A percentile compares a stretch with the other conserved stretches of the same genome.
These are phyloP conservation scores for Lactarius deliciosus DNA, from an alignment of 768 basidiomycete genomes.

Conservation along the genomic window DNA sequence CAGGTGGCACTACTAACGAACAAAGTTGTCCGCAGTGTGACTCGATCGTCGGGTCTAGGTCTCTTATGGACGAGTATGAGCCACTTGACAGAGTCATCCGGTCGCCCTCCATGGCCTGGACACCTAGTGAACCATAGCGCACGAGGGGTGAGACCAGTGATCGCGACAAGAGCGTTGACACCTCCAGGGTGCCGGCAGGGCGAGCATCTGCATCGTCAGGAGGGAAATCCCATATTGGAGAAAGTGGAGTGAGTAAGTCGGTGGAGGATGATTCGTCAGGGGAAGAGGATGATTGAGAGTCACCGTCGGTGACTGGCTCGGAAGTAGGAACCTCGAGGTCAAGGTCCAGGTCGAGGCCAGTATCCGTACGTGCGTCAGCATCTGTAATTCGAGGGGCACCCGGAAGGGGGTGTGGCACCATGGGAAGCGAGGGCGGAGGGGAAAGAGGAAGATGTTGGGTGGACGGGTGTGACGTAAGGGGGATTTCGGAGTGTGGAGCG, in stretches of 20 bases:
- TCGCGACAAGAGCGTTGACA: slow-evolving; percentile 22
- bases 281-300: slow-evolving; percentile 16
- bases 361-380: slow-evolving; percentile 7
- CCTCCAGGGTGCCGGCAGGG: slow-evolving; percentile 18
- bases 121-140: slow-evolving; percentile 1
- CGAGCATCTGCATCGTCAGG: slow-evolving; percentile 16
- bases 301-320: slow-evolving; percentile 2
- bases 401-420: slow-evolving; percentile 27
- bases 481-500: slow-evolving; percentile 4
- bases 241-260: slow-evolving; percentile 23
- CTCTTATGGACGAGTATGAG: slow-evolving; percentile 2
- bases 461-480: slow-evolving; percentile 25
- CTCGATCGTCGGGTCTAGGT: slow-evolving; percentile 13
- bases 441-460: slow-evolving; percentile 24
- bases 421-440: slow-evolving; percentile 29
- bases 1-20: slow-evolving; percentile 11
- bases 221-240: slow-evolving; percentile 21
- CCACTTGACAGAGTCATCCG: slow-evolving; percentile 8
- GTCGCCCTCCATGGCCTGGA: slow-evolving; percentile 22
- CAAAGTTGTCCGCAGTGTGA: slow-evolving; percentile 13
- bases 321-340: neutral
- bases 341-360: slow-evolving; percentile 5
- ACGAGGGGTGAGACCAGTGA: slow-evolving; percentile 16
- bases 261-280: slow-evolving; percentile 15
- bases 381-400: slow-evolving; percentile 10